phyloP scores from a whole-genome alignment of 345 rosid genomes.

The Streptanthus diversifolius region DNA sequence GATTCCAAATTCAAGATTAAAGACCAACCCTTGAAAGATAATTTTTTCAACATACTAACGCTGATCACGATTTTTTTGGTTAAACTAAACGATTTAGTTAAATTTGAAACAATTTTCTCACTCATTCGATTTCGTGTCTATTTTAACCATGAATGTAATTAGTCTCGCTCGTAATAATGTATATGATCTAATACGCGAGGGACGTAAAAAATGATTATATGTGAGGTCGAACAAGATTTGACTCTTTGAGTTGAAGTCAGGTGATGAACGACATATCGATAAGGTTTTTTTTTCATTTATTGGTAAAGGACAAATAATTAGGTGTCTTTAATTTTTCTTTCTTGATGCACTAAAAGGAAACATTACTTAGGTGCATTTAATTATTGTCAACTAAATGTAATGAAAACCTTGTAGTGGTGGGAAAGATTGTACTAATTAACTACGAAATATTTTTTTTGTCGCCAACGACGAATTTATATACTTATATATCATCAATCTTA shows the following conservation, averaged over 20 bases:
- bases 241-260: background rate
- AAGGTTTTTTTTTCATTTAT: background rate
- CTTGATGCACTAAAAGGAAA: background rate
- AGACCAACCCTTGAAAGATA: too few species aligned
- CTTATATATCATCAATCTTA: background rate
- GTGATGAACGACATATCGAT: too few species aligned
- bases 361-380: background rate
- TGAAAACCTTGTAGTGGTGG: background rate
- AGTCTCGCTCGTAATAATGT: background rate
- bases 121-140: background rate
- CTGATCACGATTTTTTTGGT: too few species aligned
- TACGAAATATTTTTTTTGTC: background rate
- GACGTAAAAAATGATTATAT: too few species aligned
- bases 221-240: background rate
- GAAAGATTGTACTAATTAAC: too few species aligned
- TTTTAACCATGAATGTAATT: background rate
- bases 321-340: background rate
- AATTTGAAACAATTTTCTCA: background rate
- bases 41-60: too few species aligned
- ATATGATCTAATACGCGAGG: background rate
- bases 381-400: background rate
- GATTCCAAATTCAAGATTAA: too few species aligned
- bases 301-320: background rate
- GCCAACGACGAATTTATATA: background rate
- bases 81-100: background rate